These are phyloP conservation scores for Shiraia bambusicola DNA, from an alignment of 2,329 filamentous ascomycete genomes.

Conservation along the genomic window DNA sequence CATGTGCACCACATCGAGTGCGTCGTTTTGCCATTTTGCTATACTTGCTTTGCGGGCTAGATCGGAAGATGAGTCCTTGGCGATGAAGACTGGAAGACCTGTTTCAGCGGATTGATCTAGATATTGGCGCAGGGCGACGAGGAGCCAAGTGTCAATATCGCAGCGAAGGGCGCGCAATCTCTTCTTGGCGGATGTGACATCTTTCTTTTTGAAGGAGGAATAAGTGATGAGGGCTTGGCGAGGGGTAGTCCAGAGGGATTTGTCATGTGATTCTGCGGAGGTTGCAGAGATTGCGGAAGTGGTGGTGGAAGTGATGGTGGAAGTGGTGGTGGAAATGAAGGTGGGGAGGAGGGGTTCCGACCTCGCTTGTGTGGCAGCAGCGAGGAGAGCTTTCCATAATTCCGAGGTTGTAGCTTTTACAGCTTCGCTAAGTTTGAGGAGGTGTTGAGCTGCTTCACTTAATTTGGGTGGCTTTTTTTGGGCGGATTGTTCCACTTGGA, in stretches of 20 bases:
- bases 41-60: constrained; percentile 12
- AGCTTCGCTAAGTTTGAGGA: constrained; percentile 29
- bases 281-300: no score
- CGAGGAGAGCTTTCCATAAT: constrained; percentile 12
- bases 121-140: constrained; percentile 32
- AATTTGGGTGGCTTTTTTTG: constrained; percentile 22
- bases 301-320: no score
- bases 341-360: constrained; percentile 3
- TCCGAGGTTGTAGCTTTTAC: constrained; percentile 18
- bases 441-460: constrained; percentile 27
- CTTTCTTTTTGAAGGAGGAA: constrained; percentile 35
- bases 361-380: constrained; percentile 23
- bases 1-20: constrained; percentile 25
- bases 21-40: constrained; percentile 33
- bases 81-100: constrained; percentile 24
- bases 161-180: constrained; percentile 21
- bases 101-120: constrained; percentile 34
- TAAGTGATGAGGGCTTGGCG: constrained; percentile 34
- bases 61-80: constrained; percentile 10
- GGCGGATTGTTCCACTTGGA: constrained; percentile 19
- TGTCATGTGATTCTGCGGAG: background rate
- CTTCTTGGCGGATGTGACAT: constrained; percentile 30
- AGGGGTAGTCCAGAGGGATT: constrained; percentile 23
- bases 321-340: no score
- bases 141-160: constrained; percentile 28